A percentile compares a stretch with the other conserved stretches of the same genome.
Conservation (phyloP, 2,329 filamentous ascomycete species). For the Aspergillus latus region DNA sequence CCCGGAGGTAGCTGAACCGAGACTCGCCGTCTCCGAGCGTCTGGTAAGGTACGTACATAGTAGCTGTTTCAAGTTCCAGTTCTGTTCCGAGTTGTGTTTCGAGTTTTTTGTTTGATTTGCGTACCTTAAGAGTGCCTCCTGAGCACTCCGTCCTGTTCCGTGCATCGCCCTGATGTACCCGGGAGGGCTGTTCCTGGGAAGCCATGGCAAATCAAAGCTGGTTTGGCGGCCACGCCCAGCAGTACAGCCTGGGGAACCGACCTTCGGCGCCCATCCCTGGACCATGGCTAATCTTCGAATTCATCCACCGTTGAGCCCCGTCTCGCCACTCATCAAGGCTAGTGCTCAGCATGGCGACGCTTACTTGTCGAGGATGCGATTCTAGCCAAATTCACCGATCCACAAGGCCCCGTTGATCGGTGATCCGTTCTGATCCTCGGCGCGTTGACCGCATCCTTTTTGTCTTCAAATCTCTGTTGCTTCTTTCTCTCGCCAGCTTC, state of each 20-base stretch:
- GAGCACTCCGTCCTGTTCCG: too few species aligned
- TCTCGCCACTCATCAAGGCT: slow-evolving; percentile 5
- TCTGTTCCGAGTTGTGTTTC: too few species aligned
- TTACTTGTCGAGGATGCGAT: slow-evolving; percentile 3
- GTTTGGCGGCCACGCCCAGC: slow-evolving; percentile 20
- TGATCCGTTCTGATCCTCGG: neutral
- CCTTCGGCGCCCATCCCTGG: neutral
- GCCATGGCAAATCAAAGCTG: slow-evolving; percentile 23
- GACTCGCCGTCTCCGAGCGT: neutral
- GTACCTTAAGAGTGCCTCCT: neutral
- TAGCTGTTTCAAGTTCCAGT: neutral
- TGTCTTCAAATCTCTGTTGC: neutral
- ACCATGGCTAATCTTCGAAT: neutral
- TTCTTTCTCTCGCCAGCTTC: slow-evolving; percentile 3
- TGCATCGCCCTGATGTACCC: neutral
- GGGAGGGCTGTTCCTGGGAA: neutral
- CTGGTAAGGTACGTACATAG: neutral
- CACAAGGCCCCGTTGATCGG: slow-evolving; percentile 3
- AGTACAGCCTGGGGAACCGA: neutral
- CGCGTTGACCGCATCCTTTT: slow-evolving; percentile 15
- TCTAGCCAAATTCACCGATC: slow-evolving; percentile 2
- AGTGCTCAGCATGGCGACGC: slow-evolving; percentile 4
- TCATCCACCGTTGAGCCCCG: neutral
- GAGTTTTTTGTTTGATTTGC: neutral
- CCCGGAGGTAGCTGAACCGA: too few species aligned